Base-by-base conservation (phyloP, 352 stramenopile genomes). In the Aphanomyces cochlioides region DNA sequence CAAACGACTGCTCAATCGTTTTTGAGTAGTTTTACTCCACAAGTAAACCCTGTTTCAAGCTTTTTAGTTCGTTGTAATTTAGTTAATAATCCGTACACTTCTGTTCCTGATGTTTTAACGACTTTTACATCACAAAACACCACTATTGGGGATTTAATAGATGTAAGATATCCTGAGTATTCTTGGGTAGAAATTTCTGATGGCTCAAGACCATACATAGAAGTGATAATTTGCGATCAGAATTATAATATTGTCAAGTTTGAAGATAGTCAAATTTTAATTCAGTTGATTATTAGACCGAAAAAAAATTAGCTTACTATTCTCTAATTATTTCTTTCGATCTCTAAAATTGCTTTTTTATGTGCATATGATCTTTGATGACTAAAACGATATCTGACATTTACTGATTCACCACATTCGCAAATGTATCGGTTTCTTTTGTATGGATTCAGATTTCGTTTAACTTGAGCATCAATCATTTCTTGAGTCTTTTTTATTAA, bases 31-130 rank as follows among this genome's bases (percentile, higher is more conserved):
- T 45, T 45, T 45, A 10, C 21, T n/a, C 54, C 54, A 61, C 54
- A 61, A 41, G 10, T 61, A 12, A 61, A 61, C 28, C 54, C 54
- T 13, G 54, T 40, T n/a, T 40, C 15, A 5, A n/a, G 6, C n/a
- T 61, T 45, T 37, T 13, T 40, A 17, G 54, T 61, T n/a, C 7
- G 54, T 45, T 61, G 54, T 61, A 61, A 61, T 61, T 37, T 61
- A 15, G 54, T 61, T 13, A 61, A 61, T 37, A 61, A 61, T 41
- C 28, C 54, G 15, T 61, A 40, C 34, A 61, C 6, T 41, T 45
- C 15, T 7, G 28, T 37, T 17, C 54, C 54, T 61, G 54, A 61
- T 17, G 28, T 61, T n/a, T 39, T 61, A 12, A 61, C 54, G n/a
- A 43, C 15, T 7, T 61, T 61, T 37, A 61, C 15, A 6, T 45